Percentiles rank a stretch among this genome's conserved stretches.
Conservation (phyloP, 2,329 filamentous ascomycete species). For the Aspergillus aculeatinus region DNA sequence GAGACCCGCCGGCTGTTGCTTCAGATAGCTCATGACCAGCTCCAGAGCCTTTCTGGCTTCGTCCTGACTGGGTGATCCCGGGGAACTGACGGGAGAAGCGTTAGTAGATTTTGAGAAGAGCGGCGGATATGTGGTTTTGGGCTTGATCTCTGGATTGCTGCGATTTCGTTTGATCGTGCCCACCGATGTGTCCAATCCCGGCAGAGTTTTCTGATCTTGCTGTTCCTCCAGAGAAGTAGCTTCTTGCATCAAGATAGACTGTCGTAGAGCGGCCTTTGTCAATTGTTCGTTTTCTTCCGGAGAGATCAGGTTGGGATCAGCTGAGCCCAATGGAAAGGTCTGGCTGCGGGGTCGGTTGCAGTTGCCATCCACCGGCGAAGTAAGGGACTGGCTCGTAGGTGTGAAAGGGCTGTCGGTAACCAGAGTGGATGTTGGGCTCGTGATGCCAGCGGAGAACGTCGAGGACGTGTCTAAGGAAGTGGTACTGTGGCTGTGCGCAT, state of each 20-base stretch:
- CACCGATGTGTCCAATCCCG: conserved; percentile 27
- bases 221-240: conserved; percentile 54
- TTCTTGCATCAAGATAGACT: conserved; percentile 42
- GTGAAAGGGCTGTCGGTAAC: conserved; percentile 76
- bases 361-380: conserved; percentile 50
- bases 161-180: conserved; percentile 45
- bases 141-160: conserved; percentile 47
- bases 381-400: conserved; percentile 52
- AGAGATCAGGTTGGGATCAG: conserved; percentile 54
- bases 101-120: conserved; percentile 40
- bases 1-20: conserved; percentile 66
- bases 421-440: conserved; percentile 74
- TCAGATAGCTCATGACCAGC: conserved; percentile 77
- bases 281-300: conserved; percentile 53
- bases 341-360: conserved; percentile 80
- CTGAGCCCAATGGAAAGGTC: conserved; percentile 70
- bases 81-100: conserved; percentile 55
- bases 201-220: conserved; percentile 37
- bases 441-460: conserved; percentile 68
- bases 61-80: conserved; percentile 73
- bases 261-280: conserved; percentile 52
- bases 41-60: conserved; percentile 81
- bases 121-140: conserved; percentile 42
- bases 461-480: conserved; percentile 66
- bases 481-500: conserved; percentile 65